Base-by-base conservation (phyloP, 495 filamentous ascomycete genomes). In the Neurospora intermedia region DNA sequence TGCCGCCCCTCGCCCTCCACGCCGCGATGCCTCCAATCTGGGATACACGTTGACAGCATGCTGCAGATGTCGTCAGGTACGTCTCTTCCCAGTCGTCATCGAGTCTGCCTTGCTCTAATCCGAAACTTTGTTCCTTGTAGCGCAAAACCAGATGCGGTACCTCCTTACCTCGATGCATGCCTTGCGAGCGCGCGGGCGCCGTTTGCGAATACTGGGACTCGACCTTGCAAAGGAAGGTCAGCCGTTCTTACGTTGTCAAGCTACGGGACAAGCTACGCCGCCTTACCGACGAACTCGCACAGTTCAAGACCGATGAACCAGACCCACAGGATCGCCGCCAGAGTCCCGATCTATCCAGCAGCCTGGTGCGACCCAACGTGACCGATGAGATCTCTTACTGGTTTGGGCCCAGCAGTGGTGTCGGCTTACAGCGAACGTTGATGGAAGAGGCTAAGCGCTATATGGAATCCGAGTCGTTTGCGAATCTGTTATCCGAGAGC, bases 101-200 rank as follows among this genome's bases (percentile, higher is more conserved):
- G 8, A 11, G 15, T 43, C 70, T 27, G 20, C 43, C 31, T 23
- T 35, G 18, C 2, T 35, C 71, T 45, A 42, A 42, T 35, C 15
- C 16, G 43, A 16, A 1, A 13, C 18, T 39, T 54, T 69, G 15
- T 69, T 42, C 46, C 48, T 35, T 72, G 45, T 77, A 97, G 94
- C 89, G 94, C 69, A 98, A 98, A 86, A 97, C 94, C 31, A 88
- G 92, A 85, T 98, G 95, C 82, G 95, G 97, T 81, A 91, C 94
- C 38, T 91, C 92, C 18, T 88, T 98, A 66, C 95, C 95, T 54
- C 90, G 90, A 80, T 98, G 95, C 81, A 87, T 90, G n/a, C 93
- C 94, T 16, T 98, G 95, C 86, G 93, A 97, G 83, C 88, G 94
- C 75, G 94, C 91, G 73, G 94, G 94, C 76, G 90, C 93, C 46